phyloP scores from a whole-genome alignment of 352 stramenopile species.

The Pythium sp. region DNA sequence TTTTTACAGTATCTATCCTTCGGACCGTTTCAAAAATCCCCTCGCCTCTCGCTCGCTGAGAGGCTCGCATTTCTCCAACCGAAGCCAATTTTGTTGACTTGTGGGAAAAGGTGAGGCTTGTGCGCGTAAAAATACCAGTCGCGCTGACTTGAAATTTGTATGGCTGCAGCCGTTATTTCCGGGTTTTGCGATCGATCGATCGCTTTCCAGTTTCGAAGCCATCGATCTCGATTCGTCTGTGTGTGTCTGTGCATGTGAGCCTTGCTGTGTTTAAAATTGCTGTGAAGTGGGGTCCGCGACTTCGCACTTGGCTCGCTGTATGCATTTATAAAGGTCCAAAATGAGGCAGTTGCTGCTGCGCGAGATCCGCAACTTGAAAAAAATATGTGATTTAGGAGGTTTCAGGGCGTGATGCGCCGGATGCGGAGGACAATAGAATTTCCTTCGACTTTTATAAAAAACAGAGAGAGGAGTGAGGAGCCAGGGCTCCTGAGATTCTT shows the following conservation, averaged over 20 bases:
- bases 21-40: neutral
- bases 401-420: conserved; percentile 5
- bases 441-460: conserved; percentile 13
- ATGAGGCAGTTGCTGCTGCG: neutral
- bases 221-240: conserved; percentile 6
- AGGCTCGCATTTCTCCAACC: neutral
- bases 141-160: conserved; percentile 4
- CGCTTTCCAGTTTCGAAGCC: neutral
- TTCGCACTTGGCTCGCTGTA: neutral
- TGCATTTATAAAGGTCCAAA: neutral
- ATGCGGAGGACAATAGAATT: conserved; percentile 4
- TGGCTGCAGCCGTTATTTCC: neutral
- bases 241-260: neutral
- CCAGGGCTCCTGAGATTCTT: conserved; percentile 9
- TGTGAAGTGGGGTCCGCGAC: neutral
- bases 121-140: neutral
- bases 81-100: neutral
- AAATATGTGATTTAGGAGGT: neutral
- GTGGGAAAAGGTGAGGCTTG: neutral
- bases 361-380: neutral
- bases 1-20: conserved; percentile 3
- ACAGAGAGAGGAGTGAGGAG: conserved; percentile 8
- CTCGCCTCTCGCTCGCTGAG: neutral
- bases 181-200: neutral
- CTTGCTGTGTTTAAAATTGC: neutral